Base-by-base conservation (phyloP, 2,329 filamentous ascomycete species). In the Blastomyces emzantsi region DNA sequence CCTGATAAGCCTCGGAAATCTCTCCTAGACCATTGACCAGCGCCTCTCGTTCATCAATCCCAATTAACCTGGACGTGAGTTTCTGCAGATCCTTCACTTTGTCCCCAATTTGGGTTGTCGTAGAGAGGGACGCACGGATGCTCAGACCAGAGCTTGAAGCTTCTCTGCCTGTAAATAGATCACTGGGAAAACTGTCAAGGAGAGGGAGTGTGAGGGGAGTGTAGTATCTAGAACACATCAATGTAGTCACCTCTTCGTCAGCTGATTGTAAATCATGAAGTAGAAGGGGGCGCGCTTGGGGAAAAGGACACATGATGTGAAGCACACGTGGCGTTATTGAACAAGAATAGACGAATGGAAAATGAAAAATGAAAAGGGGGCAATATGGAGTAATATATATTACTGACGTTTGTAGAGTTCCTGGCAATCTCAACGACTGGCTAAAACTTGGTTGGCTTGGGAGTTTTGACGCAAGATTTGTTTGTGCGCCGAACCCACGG, bases 1-100 rank as follows among this genome's bases (percentile, higher is more conserved):
- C 90, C 69, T 90, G 87, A 73, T 97, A 97, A 65, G 90, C 90
- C 71, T 96, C 92, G 1, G 89, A 88, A 70, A 97, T 87, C 65
- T 90, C 88, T 30, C 89, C 86, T 49, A 99, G 80, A 15, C 89
- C 87, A 71, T 96, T 94, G 56, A 86, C 85, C n/a, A 97, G 80
- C 2, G 81, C 81, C 76, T 99, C 94, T 52, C 93, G 83, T 71
- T 97, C 92, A 65, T 95, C 90, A 2, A 93, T 70, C 0, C 81
- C 80, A 19, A 92, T 80, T 75, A 64, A 81, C 66, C 87, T 83
- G 19, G 83, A 77, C 15, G 89, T 86, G 15, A 88, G 80, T 28
- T 81, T 78, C 68, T 89, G 85, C 36, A 96, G 76, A 1, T 77
- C 74, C 71, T 87, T 88, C 56, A 97, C 79, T 43, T 85, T 83